Evolutionary conservation across 106 monocot genomes (phyloP).

Genomic region (Chionographis japonica): DNA sequence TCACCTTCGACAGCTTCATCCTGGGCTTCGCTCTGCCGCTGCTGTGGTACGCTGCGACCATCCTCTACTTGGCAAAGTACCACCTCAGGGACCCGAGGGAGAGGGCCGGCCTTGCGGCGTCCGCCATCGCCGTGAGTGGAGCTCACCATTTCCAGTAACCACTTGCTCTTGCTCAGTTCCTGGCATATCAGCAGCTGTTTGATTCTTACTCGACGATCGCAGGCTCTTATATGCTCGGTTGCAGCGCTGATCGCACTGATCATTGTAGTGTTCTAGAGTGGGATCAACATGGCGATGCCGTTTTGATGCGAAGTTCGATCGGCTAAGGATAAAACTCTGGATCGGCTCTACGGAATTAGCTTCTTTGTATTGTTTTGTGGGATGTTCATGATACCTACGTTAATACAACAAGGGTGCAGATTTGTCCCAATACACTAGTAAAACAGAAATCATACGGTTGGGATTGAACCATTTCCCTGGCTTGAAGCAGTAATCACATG

Average conservation of each 20-base stretch:
- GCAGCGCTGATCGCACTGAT: conserved; percentile 4
- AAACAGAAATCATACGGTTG: no score
- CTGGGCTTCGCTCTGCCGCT: conserved; percentile 4
- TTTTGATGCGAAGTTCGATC: no score
- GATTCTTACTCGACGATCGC: not conserved
- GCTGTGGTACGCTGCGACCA: conserved; percentile 5
- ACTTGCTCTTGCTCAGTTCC: not conserved
- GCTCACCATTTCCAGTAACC: not conserved
- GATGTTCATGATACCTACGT: no score
- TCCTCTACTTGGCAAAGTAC: conserved; percentile 11
- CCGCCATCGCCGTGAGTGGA: conserved; percentile 10
- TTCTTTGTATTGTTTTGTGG: no score
- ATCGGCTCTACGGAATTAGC: no score
- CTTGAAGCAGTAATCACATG: no score
- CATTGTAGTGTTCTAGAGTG: not conserved
- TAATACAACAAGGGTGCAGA: no score
- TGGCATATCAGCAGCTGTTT: not conserved
- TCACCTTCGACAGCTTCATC: not conserved
- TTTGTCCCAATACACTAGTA: no score
- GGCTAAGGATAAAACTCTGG: no score
- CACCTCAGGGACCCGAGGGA: conserved; percentile 11
- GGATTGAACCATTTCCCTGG: no score
- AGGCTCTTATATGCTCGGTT: conserved; percentile 13
- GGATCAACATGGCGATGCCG: no score
- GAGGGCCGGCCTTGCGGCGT: conserved; percentile 9